Evolutionary conservation across 2,329 filamentous ascomycete genomes (phyloP).

Genomic region (Calonectria hawksworthii): DNA sequence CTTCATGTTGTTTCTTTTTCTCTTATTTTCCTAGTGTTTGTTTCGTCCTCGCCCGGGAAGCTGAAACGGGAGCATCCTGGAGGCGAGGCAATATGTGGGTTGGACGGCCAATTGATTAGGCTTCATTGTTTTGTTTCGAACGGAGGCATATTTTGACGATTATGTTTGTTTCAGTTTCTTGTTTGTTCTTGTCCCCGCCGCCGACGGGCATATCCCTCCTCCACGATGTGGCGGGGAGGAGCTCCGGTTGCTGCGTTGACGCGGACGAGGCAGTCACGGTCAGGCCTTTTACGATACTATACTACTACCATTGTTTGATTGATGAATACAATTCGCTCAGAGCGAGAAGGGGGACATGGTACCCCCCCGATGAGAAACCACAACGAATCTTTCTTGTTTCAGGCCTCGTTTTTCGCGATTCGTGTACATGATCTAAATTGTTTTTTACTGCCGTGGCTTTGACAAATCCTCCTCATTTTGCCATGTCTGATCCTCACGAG

Average conservation of each 20-base stretch:
- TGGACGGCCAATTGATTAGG: background rate
- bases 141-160: conserved; percentile 21
- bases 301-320: background rate
- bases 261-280: background rate
- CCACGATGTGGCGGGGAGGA: background rate
- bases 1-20: background rate
- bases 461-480: background rate
- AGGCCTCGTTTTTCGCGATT: background rate
- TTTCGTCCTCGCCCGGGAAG: background rate
- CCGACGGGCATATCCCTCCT: conserved; percentile 4
- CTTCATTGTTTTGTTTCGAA: conserved; percentile 21
- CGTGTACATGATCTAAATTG: background rate
- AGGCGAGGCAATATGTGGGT: conserved; percentile 14
- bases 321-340: conserved; percentile 20
- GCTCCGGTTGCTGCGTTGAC: conserved; percentile 7
- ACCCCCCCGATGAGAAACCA: conserved; percentile 17
- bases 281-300: conserved; percentile 15
- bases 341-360: conserved; percentile 16
- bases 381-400: background rate
- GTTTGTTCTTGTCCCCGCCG: background rate
- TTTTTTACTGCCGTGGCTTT: background rate
- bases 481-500: background rate
- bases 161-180: conserved; percentile 22
- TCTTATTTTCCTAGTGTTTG: conserved; percentile 7
- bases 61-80: background rate